These are phyloP conservation scores for Hippophae gyantsensis DNA, from an alignment of 306 rosid species.

Conservation along the genomic window DNA sequence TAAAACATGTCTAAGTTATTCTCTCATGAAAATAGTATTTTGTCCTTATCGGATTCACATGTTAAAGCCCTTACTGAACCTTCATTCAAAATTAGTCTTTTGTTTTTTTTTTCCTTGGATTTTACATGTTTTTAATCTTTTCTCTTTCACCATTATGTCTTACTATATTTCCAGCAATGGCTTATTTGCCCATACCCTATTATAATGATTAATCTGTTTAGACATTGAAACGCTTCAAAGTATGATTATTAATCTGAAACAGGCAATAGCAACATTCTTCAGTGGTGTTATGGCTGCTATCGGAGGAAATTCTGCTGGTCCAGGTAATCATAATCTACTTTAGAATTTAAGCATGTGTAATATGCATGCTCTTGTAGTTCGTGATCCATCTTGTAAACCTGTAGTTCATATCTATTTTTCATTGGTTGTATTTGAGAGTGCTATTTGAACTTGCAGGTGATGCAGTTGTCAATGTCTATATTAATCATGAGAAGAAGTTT, in stretches of 20 bases:
- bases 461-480: conserved; percentile 75
- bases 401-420: background rate
- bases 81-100: background rate
- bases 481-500: conserved; percentile 81
- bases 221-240: conserved; percentile 16
- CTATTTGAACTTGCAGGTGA: conserved; percentile 46
- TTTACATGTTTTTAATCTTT: background rate
- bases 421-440: conserved; percentile 12
- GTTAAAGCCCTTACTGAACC: too few species aligned
- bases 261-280: conserved; percentile 72
- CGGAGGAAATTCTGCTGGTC: conserved; percentile 71
- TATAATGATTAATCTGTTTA: background rate
- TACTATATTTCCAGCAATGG: conserved; percentile 1
- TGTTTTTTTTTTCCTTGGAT: background rate
- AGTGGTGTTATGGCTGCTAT: conserved; percentile 70
- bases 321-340: conserved; percentile 33
- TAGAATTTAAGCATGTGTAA: background rate
- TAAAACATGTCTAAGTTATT: too few species aligned
- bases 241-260: conserved; percentile 18
- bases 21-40: too few species aligned
- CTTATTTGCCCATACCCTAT: background rate
- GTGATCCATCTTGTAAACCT: conserved; percentile 1
- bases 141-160: background rate
- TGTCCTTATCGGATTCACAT: too few species aligned
- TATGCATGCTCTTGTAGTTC: conserved; percentile 2